These are phyloP conservation scores for Hypoxylon sp. DNA, from an alignment of 2,329 filamentous ascomycete species.

Conservation along the genomic window DNA sequence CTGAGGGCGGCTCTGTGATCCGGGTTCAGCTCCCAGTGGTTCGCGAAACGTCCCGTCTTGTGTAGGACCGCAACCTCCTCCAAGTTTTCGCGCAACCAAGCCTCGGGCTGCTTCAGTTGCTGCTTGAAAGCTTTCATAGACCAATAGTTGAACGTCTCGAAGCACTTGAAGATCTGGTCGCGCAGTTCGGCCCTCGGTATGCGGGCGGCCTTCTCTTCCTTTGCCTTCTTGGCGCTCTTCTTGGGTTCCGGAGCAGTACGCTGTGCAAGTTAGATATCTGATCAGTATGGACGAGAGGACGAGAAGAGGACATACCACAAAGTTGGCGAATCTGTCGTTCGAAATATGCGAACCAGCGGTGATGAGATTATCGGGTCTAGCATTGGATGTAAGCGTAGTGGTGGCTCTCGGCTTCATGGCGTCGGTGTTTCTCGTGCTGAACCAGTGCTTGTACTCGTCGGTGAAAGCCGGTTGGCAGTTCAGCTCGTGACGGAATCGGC, in stretches of 20 bases:
- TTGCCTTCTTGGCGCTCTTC: conserved; percentile 75
- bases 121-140: conserved; percentile 86
- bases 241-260: conserved; percentile 54
- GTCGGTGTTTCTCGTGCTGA: conserved; percentile 65
- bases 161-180: conserved; percentile 83
- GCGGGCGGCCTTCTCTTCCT: conserved; percentile 68
- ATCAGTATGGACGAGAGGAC: neutral
- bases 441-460: conserved; percentile 70
- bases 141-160: conserved; percentile 90
- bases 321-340: conserved; percentile 56
- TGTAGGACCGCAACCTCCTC: conserved; percentile 84
- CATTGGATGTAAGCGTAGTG: conserved; percentile 53
- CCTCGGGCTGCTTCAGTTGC: conserved; percentile 83
- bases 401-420: conserved; percentile 67
- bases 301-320: conserved; percentile 61
- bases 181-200: conserved; percentile 88
- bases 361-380: conserved; percentile 61
- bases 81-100: conserved; percentile 86
- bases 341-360: conserved; percentile 64
- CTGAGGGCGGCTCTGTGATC: conserved; percentile 66
- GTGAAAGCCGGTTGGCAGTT: conserved; percentile 77
- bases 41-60: conserved; percentile 83
- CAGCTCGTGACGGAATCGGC: conserved; percentile 77
- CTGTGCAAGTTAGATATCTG: conserved; percentile 30
- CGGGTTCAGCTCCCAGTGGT: conserved; percentile 81